Evolutionary conservation across 1,284 basidiomycete genomes (phyloP), one percentile per base, ranked within the genome.

Genomic region (Puccinia triticina): DNA sequence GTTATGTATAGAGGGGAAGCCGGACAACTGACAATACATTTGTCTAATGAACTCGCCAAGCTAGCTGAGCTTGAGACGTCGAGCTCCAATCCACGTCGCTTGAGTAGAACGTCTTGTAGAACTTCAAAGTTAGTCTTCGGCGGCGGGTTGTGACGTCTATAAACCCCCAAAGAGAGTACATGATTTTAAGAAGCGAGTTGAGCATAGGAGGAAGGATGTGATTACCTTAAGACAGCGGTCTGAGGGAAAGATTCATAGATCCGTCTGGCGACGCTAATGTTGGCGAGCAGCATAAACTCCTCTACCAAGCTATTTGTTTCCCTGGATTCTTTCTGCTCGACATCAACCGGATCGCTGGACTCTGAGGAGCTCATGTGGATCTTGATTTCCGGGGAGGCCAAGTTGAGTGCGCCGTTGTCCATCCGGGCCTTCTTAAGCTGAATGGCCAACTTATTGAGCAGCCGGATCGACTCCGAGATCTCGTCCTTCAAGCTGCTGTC

Each of bases 261-360:
- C 87, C 93, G 93, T 85, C 89, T 89, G 11, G 96, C 97, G 0
- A 98, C 97, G 84, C 93, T 94, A 84, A 97, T 93, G 86, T 99
- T 99, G 40, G 97, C 97, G 82, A 99, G 91, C 83, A 99, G 89
- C 97, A 99, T 99, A 88, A 99, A 99, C 88, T 99, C 97, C 87
- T 99, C 97, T 1, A 99, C 97, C 14, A 99, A 89, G 84, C 93
- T 95, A 87, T 99, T 99, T 16, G 97, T 99, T 88, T 99, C 96
- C 50, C 91, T 89, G 86, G 94, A 87, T 86, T 95, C 92, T 87
- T 99, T 99, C 87, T 97, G 95, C 88, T 98, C 96, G 4, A 99
- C 96, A 84, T 98, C 96, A 29, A 84, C 83, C 0, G 97, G 97
- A 81, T 95, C 96, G 0, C 94, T 93, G 0, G 93, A 93, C 87